Base-by-base conservation (phyloP, 352 stramenopile genomes). In the Pythium periplocum region DNA sequence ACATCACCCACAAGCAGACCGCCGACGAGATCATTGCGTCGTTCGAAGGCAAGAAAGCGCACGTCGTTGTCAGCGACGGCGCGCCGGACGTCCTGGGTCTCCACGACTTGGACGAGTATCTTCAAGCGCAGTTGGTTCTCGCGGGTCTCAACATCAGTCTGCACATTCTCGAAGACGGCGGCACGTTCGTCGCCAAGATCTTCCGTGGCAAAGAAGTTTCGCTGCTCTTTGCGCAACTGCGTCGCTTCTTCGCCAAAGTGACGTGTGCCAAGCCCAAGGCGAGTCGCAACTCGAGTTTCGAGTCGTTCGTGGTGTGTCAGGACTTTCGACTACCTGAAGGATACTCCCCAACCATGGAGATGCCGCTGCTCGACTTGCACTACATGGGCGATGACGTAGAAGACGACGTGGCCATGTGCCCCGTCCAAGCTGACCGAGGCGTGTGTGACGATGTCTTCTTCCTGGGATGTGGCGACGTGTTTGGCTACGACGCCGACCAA, bases 1-100 rank as follows among this genome's bases (percentile, higher is more conserved):
- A 95, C 66, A 92, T 95, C 63, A 95, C 83, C 40, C 73, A 86
- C 71, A 75, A 87, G 46, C 54, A 68, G 11, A 93, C 85, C 1
- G 79, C 78, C 2, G 81, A 90, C 56, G 66, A 61, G 38, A 92
- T 92, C 62, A 75, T 92, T 45, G 65, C 69, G 33, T 74, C 70
- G 26, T 90, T 92, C 51, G 45, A 63, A 2, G 82, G 82, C 34
- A 61, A 93, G 34, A 88, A 96, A 34, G 96, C 97, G 30, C 94
- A 99, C 51, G 68, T 99, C 1, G 97, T 99, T 4, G 90, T 99
- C 8, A 99, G 95, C 57, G 98, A 99, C 75, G 98, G 98, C 44
- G 98, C 98, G 4, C 98, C 98, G 1, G 98, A 99, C 57, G 97
- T 99, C n/a, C 70, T 89, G 1, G 80, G 81, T 1, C 63, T 92